Conservation (phyloP, 2,329 filamentous ascomycete genomes). For the Alternaria infectoria region DNA sequence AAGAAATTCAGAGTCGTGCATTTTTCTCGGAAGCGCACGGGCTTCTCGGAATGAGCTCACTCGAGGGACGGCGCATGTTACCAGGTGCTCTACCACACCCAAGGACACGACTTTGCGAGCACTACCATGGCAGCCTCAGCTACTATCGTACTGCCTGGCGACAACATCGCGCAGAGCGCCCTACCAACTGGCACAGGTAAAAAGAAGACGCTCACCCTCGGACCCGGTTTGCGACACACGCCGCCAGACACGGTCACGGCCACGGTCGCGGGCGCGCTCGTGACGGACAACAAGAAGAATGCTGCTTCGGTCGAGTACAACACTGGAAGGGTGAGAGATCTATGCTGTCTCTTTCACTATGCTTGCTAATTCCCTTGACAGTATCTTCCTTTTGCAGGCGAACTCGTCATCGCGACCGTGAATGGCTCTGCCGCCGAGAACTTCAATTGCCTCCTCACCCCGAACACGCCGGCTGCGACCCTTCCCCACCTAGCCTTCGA, state of each 20-base stretch:
- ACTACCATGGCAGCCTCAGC: conserved; percentile 61
- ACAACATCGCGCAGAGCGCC: conserved; percentile 68
- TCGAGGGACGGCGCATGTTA: conserved; percentile 4
- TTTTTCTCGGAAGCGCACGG: conserved; percentile 20
- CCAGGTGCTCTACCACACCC: background rate
- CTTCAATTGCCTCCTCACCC: conserved; percentile 79
- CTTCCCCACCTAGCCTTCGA: conserved; percentile 93
- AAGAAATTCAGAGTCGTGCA: conserved; percentile 31
- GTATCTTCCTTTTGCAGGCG: conserved; percentile 81
- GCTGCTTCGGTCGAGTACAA: conserved; percentile 78
- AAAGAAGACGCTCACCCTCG: conserved; percentile 74
- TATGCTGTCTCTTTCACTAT: conserved; percentile 11
- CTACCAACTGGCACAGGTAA: conserved; percentile 71
- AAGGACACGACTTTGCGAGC: conserved; percentile 2
- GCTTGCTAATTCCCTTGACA: conserved; percentile 47
- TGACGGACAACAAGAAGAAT: conserved; percentile 74
- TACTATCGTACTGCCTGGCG: conserved; percentile 81
- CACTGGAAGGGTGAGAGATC: conserved; percentile 66
- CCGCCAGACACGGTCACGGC: conserved; percentile 76
- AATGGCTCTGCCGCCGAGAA: conserved; percentile 76
- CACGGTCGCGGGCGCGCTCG: conserved; percentile 70
- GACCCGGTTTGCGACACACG: conserved; percentile 82
- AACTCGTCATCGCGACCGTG: conserved; percentile 88
- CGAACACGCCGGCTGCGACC: conserved; percentile 66
- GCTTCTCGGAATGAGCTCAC: conserved; percentile 23